These are phyloP conservation scores for Trypanosoma cruzi DNA, from an alignment of 208 protist genomes.

Conservation along the genomic window DNA sequence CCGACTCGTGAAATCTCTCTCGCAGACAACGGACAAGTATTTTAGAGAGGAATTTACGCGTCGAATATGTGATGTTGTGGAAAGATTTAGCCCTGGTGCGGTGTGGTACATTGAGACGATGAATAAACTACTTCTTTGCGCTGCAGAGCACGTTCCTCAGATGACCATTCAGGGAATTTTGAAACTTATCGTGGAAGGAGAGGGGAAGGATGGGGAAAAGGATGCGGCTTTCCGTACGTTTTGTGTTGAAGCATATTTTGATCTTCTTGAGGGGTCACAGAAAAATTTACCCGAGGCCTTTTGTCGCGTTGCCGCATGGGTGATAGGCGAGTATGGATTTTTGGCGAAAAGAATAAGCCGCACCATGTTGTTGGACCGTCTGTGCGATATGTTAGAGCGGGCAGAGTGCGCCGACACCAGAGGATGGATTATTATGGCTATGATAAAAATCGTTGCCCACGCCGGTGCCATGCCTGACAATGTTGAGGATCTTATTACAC, in stretches of 20 bases:
- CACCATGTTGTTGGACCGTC: slow-evolving; percentile 56
- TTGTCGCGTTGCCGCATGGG: slow-evolving; percentile 83
- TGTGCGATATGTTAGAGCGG: slow-evolving; percentile 72
- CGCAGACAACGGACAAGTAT: slow-evolving; percentile 56
- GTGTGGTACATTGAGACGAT: slow-evolving; percentile 93
- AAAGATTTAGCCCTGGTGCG: slow-evolving; percentile 61
- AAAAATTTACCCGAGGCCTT: slow-evolving; percentile 57
- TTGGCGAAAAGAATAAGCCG: slow-evolving; percentile 47
- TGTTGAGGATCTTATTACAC: slow-evolving; percentile 46
- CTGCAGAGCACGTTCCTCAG: slow-evolving; percentile 66
- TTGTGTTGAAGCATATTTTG: slow-evolving; percentile 77
- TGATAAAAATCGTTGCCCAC: slow-evolving; percentile 78
- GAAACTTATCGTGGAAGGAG: slow-evolving; percentile 91
- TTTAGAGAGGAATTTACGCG: slow-evolving; percentile 74
- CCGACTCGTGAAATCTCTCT: slow-evolving; percentile 88
- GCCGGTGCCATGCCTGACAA: slow-evolving; percentile 33
- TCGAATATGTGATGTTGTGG: slow-evolving; percentile 84
- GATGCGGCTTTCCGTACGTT: slow-evolving; percentile 72
- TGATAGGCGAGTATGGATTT: slow-evolving; percentile 95
- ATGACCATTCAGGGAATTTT: slow-evolving; percentile 90
- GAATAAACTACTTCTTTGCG: slow-evolving; percentile 87
- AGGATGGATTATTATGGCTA: slow-evolving; percentile 71
- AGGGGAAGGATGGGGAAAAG: slow-evolving; percentile 48
- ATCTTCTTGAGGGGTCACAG: slow-evolving; percentile 49
- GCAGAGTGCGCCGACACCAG: slow-evolving; percentile 37